Percentiles rank a stretch among this genome's conserved stretches.
Conservation (phyloP, 208 protist genomes). For the Angomonas deanei region DNA sequence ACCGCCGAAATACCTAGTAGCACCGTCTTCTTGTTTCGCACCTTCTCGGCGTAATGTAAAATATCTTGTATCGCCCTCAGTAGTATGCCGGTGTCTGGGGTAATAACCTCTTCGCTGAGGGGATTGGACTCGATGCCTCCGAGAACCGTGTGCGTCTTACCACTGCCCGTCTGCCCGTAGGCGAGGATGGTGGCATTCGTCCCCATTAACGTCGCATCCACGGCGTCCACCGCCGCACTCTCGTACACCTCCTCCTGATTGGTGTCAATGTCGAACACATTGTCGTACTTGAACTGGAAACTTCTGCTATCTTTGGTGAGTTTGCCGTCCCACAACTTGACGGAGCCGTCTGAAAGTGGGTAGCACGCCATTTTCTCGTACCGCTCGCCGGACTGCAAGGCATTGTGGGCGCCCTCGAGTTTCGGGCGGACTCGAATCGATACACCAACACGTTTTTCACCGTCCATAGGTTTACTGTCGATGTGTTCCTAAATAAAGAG, state of each 20-base stretch:
- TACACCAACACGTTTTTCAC: slow-evolving; percentile 31
- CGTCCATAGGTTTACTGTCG: not conserved
- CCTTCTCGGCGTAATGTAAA: slow-evolving; percentile 25
- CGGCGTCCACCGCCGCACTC: slow-evolving; percentile 37
- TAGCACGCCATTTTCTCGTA: slow-evolving; percentile 50
- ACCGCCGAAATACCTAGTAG: slow-evolving; percentile 60
- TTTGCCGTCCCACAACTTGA: slow-evolving; percentile 44
- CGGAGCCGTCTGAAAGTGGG: slow-evolving; percentile 26
- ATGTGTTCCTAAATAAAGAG: slow-evolving; percentile 8
- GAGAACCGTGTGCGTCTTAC: slow-evolving; percentile 81
- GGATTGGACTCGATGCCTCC: slow-evolving; percentile 15
- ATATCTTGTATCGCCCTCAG: slow-evolving; percentile 65
- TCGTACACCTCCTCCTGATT: slow-evolving; percentile 82
- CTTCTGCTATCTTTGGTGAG: slow-evolving; percentile 20
- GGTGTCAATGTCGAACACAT: slow-evolving; percentile 53
- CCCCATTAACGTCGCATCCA: slow-evolving; percentile 52
- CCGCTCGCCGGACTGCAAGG: slow-evolving; percentile 32
- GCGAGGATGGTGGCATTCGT: slow-evolving; percentile 57
- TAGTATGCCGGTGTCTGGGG: slow-evolving; percentile 55
- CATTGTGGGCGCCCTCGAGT: slow-evolving; percentile 31
- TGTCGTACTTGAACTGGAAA: slow-evolving; percentile 57
- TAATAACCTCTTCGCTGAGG: slow-evolving; percentile 22
- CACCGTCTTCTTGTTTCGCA: slow-evolving; percentile 16
- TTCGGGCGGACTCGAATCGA: slow-evolving; percentile 65
- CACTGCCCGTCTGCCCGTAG: slow-evolving; percentile 87